Evolutionary conservation across 371 early-diverging fungal genomes (phyloP), one percentile per base, ranked within the genome.

Genomic region (Circinella umbellata): DNA sequence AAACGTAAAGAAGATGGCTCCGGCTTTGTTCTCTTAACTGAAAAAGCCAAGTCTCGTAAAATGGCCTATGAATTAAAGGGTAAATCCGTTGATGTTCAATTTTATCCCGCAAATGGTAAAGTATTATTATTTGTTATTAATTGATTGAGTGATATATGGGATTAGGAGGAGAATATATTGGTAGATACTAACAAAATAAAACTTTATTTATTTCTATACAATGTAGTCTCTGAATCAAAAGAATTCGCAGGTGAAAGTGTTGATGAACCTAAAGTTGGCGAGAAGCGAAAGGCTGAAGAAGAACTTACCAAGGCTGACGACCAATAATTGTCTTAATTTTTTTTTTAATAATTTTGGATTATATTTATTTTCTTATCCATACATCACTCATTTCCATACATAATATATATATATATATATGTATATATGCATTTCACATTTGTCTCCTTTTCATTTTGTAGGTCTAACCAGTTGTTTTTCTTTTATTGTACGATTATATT

Each of bases 201-300:
- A 1, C 3, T 47, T 9, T 47, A 1, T 47, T 47, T 27, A 27
- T 42, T 42, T 42, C 11, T 42, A n/a, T 17, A 51, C 3, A 27
- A 17, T 57, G n/a, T n/a, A 61, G 62, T 8, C 38, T 15, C 15
- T 38, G 62, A 61, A 20, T 18, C 42, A 38, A 35, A 35, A 14
- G 47, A 48, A n/a, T 64, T 47, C n/a, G 65, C 34, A 27, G 51
- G 37, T 6, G 36, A 47, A 34, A 49, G 42, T 34, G 38, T 15
- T 6, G 9, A 46, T 15, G 68, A 68, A 35, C 49, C 69, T 47
- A 17, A 17, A 17, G 34, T 37, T 42, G 69, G 69, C 34, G 63
- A 69, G 39, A 69, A 69, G 69, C 53, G 63, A 42, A 55, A 62
- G 51, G 62, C 63, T 18, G 69, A 69, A 54, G 63, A 69, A n/a